Conservation (phyloP, 257 asterid genomes). For the Solanum chmielewskii region DNA sequence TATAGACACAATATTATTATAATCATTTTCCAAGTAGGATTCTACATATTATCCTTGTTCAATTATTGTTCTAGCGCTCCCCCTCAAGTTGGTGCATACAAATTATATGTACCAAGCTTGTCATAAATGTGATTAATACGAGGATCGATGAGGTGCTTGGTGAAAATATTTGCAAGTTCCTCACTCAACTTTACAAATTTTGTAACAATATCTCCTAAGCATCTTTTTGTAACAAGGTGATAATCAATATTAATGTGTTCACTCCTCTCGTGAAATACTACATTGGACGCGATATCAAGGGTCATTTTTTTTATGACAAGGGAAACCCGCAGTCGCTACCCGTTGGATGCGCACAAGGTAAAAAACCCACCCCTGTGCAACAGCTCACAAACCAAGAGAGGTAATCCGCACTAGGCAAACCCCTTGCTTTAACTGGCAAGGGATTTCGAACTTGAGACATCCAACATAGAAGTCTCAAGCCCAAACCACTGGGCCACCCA, state of each 20-base stretch:
- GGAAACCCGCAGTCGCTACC: not conserved
- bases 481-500: not conserved
- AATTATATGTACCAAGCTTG: not conserved
- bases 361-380: not conserved
- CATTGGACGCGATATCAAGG: not conserved
- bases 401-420: not conserved
- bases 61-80: not conserved
- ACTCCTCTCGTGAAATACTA: not conserved
- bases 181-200: not conserved
- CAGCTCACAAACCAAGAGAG: not conserved
- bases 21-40: not conserved
- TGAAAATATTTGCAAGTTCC: not conserved
- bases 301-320: not conserved
- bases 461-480: not conserved
- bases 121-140: not conserved
- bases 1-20: not conserved
- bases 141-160: not conserved
- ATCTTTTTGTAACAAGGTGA: not conserved
- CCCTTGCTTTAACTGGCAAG: not conserved
- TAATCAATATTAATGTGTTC: not conserved
- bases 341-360: not conserved
- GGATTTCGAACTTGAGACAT: not conserved
- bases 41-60: not conserved
- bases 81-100: not conserved
- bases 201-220: not conserved